Percentiles rank a stretch among this genome's conserved stretches.
phyloP scores from a whole-genome alignment of 75 land plant species.

The Chamaecyparis obtusa region DNA sequence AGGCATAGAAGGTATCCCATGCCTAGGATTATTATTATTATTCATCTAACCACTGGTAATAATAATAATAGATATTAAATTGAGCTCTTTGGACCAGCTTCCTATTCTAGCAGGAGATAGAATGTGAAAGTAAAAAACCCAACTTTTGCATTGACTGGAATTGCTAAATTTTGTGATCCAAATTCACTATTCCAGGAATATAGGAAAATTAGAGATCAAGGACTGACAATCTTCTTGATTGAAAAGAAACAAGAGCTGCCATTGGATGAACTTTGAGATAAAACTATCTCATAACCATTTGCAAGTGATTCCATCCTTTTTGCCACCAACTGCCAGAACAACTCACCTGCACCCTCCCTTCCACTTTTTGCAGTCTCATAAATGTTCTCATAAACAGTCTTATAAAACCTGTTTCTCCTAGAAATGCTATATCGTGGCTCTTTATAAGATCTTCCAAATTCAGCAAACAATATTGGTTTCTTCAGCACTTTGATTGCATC shows the following conservation, averaged over 20 bases:
- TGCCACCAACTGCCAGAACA: slow-evolving; percentile 43
- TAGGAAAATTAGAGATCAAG: no score
- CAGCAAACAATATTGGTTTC: slow-evolving; percentile 50
- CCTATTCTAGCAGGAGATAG: no score
- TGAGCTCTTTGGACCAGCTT: no score
- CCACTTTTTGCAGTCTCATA: slow-evolving; percentile 28
- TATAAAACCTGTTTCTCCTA: slow-evolving; percentile 19
- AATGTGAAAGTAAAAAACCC: no score
- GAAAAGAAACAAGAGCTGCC: slow-evolving; percentile 41
- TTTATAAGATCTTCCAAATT: slow-evolving; percentile 43
- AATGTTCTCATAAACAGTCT: slow-evolving; percentile 24
- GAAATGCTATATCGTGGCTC: neutral
- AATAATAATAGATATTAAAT: no score
- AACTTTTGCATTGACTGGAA: no score
- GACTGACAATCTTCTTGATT: slow-evolving; percentile 25
- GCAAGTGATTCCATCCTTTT: slow-evolving; percentile 15
- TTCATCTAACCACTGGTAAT: no score
- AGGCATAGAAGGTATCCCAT: no score
- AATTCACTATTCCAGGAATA: no score
- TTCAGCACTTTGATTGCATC: slow-evolving; percentile 26
- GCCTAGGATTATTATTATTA: no score
- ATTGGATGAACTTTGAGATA: slow-evolving; percentile 44
- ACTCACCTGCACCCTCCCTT: slow-evolving; percentile 24
- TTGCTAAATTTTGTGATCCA: no score
- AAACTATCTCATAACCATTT: no score